These are phyloP conservation scores for Fonsecaea pedrosoi DNA, from an alignment of 2,329 filamentous ascomycete genomes.

Conservation along the genomic window DNA sequence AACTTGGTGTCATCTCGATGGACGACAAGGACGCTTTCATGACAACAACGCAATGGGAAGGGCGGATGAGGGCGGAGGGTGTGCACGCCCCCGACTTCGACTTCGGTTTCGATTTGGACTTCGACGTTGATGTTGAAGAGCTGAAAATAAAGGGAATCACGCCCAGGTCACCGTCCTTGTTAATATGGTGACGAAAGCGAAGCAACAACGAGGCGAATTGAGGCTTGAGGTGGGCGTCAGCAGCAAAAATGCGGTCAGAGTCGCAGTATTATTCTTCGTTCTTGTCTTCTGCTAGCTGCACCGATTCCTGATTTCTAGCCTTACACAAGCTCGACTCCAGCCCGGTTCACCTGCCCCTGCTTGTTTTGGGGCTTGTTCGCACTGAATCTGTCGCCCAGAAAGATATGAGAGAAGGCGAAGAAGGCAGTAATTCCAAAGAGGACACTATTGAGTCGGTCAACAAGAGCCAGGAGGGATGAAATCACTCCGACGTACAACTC, in stretches of 20 bases:
- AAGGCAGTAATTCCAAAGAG: constrained; percentile 30
- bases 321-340: constrained; percentile 29
- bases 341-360: constrained; percentile 21
- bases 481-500: constrained; percentile 50
- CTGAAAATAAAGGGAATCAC: neutral
- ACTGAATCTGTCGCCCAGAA: constrained; percentile 32
- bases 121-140: neutral
- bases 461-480: neutral
- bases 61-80: neutral
- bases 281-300: constrained; percentile 1
- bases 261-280: neutral
- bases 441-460: constrained; percentile 16
- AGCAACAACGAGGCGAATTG: neutral
- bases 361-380: constrained; percentile 16
- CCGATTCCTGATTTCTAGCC: neutral
- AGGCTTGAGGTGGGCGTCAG: neutral
- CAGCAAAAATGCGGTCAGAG: neutral
- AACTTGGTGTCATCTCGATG: neutral
- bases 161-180: neutral
- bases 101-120: no score
- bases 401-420: constrained; percentile 36
- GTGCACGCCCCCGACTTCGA: neutral
- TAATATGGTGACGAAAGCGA: neutral
- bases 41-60: neutral
- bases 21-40: neutral